Percentiles rank a stretch among this genome's conserved stretches.
Evolutionary conservation across 1,284 basidiomycete species (phyloP).

Genomic region (Fereydounia khargensis): DNA sequence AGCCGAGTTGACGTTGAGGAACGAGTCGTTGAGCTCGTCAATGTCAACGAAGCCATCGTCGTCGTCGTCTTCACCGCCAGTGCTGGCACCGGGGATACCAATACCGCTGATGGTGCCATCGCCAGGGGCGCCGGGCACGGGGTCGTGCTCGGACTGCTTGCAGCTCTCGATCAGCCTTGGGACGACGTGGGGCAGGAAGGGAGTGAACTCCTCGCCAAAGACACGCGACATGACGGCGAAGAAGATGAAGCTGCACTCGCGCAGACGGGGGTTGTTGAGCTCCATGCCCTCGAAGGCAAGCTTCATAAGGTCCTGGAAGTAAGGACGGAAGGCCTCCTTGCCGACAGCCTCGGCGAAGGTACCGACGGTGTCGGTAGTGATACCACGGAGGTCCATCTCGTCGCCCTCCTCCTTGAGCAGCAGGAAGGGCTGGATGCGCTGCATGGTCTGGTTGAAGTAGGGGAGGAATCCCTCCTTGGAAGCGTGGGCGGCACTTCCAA

Average conservation of each 20-base stretch:
- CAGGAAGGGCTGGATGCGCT: constrained; percentile 79
- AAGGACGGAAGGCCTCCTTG: constrained; percentile 88
- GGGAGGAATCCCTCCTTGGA: constrained; percentile 87
- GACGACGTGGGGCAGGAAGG: constrained; percentile 81
- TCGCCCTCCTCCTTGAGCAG: constrained; percentile 76
- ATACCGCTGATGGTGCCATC: constrained; percentile 60
- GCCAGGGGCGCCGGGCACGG: constrained; percentile 51
- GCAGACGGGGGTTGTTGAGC: constrained; percentile 77
- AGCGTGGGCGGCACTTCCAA: constrained; percentile 97
- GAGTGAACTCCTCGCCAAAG: constrained; percentile 89
- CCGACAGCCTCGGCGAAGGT: constrained; percentile 98
- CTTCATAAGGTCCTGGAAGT: constrained; percentile 93
- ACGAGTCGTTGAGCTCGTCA: constrained; percentile 68
- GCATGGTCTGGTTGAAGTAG: constrained; percentile 92
- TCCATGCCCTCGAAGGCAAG: constrained; percentile 88
- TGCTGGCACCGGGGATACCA: constrained; percentile 66
- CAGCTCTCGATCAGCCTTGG: constrained; percentile 82
- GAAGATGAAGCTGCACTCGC: constrained; percentile 97
- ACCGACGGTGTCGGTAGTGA: constrained; percentile 96
- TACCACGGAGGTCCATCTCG: constrained; percentile 84
- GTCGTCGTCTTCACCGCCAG: constrained; percentile 65
- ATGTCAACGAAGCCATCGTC: constrained; percentile 64
- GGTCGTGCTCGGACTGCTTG: constrained; percentile 68
- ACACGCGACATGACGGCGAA: constrained; percentile 97
- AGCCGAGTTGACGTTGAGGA: constrained; percentile 78